Percentiles rank a stretch among this genome's conserved stretches.
phyloP scores from a whole-genome alignment of 2,329 filamentous ascomycete species.

The Cryphonectria parasitica region DNA sequence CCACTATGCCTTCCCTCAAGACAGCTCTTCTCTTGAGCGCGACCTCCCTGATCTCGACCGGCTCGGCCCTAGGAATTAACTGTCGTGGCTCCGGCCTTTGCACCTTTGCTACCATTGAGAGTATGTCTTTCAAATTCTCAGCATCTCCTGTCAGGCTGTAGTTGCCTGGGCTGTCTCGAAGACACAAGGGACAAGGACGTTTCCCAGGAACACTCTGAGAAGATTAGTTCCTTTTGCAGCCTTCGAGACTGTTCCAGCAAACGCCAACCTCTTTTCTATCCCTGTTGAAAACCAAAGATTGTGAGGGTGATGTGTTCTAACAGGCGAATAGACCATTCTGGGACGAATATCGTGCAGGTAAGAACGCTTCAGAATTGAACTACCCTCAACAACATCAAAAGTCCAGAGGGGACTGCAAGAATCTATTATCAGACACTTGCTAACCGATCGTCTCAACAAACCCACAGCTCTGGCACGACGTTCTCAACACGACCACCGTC shows the following conservation, averaged over 20 bases:
- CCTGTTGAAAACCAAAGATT: not conserved
- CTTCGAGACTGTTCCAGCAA: too few relatives aligned
- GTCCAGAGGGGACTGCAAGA: not conserved
- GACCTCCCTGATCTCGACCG: not conserved
- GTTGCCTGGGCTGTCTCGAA: too few relatives aligned
- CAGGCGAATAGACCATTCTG: not conserved
- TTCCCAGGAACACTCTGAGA: too few relatives aligned
- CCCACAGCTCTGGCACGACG: slow-evolving; percentile 2
- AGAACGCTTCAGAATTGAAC: too few relatives aligned
- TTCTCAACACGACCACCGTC: slow-evolving; percentile 3
- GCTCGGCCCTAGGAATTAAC: slow-evolving; percentile 3
- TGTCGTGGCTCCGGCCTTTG: slow-evolving; percentile 10
- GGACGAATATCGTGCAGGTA: slow-evolving; percentile 2
- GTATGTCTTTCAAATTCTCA: not conserved
- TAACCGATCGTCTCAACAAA: not conserved
- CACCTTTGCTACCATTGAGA: slow-evolving; percentile 1
- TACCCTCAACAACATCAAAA: not conserved
- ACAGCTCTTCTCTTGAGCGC: not conserved
- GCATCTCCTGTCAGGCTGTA: too few relatives aligned
- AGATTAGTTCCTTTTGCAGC: too few relatives aligned
- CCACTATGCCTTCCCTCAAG: slow-evolving; percentile 3
- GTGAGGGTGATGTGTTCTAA: not conserved
- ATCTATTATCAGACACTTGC: not conserved
- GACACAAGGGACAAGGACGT: too few relatives aligned
- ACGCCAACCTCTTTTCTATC: not conserved